Evolutionary conservation across 2,329 filamentous ascomycete species (phyloP), one percentile per base, ranked within the genome.

Genomic region (Teratosphaeria destructans): DNA sequence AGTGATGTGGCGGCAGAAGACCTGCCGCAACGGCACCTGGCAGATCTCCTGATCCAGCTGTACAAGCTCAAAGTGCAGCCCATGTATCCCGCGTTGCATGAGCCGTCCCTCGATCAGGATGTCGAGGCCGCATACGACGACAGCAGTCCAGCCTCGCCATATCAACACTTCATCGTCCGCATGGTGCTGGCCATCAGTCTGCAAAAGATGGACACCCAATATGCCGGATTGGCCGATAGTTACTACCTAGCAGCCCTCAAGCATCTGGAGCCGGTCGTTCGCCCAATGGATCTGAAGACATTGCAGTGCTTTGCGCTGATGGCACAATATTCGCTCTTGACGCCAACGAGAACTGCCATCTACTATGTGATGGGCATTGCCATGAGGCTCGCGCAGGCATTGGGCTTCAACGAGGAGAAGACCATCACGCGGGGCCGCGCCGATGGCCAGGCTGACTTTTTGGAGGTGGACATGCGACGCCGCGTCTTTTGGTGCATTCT

Each of bases 101-200:
- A 97, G 71, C 86, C 85, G 26, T 83, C 85, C 11, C 89, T 97
- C 63, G 81, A 83, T 29, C 78, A 82, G 62, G 89, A 95, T 62
- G 78, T 96, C 37, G 83, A 95, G 59, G 86, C 87, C 34, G 90
- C 96, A 3, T 95, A 93, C 70, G 80, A 82, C 62, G 88, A 88
- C 56, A 87, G 85, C 58, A 81, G 77, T 5, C 89, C 95, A 66
- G 67, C 69, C 8, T 63, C 66, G n/a, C 81, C 90, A 0, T 93
- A 92, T 72, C 86, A 92, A 70, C 91, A 94, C 68, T 97, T 96
- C 68, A 83, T 93, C 53, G 78, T 95, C 56, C 86, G 90, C 60
- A 92, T 97, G 84, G 90, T 96, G 57, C 85, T 97, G 69, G 93
- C 94, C 34, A 95, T 96, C 69, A 93, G 90, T 72, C 83, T 97